phyloP scores from a whole-genome alignment of 176 grass and related monocot genomes.

The Alopecurus myosuroides region DNA sequence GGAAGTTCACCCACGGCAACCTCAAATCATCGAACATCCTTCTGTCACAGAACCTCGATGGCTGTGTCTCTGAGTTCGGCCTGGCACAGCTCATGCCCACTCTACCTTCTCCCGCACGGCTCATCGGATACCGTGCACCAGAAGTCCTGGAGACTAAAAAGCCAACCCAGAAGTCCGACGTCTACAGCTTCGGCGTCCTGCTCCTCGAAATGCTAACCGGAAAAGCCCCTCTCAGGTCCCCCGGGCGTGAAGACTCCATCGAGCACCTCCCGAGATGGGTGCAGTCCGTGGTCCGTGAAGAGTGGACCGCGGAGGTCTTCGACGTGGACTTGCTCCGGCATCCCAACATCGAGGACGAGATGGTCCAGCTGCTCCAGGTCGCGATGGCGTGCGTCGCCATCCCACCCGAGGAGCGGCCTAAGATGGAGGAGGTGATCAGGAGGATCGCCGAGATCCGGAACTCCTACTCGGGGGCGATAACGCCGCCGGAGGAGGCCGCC shows the following conservation, averaged over 20 bases:
- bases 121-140: conserved; percentile 75
- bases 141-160: conserved; percentile 81
- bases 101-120: conserved; percentile 35
- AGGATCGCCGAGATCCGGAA: conserved; percentile 59
- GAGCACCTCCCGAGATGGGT: conserved; percentile 85
- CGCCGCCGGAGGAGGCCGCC: conserved; percentile 50
- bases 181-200: conserved; percentile 88
- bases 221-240: conserved; percentile 82
- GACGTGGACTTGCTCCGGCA: conserved; percentile 68
- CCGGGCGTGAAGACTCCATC: conserved; percentile 39
- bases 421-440: conserved; percentile 82
- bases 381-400: conserved; percentile 74
- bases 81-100: conserved; percentile 73
- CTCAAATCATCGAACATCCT: conserved; percentile 88
- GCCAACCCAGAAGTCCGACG: conserved; percentile 75
- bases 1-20: conserved; percentile 91
- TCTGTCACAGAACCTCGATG: conserved; percentile 52
- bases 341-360: conserved; percentile 85
- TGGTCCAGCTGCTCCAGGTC: conserved; percentile 93
- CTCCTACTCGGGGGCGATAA: conserved; percentile 48
- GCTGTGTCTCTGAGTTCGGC: conserved; percentile 70
- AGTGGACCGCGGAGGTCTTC: conserved; percentile 94
- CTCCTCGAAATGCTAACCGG: conserved; percentile 93
- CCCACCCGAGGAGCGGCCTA: conserved; percentile 59
- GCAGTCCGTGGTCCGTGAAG: conserved; percentile 87